Evolutionary conservation across 2,329 filamentous ascomycete species (phyloP), one percentile per base, ranked within the genome.

Genomic region (Lecanosticta acicola): DNA sequence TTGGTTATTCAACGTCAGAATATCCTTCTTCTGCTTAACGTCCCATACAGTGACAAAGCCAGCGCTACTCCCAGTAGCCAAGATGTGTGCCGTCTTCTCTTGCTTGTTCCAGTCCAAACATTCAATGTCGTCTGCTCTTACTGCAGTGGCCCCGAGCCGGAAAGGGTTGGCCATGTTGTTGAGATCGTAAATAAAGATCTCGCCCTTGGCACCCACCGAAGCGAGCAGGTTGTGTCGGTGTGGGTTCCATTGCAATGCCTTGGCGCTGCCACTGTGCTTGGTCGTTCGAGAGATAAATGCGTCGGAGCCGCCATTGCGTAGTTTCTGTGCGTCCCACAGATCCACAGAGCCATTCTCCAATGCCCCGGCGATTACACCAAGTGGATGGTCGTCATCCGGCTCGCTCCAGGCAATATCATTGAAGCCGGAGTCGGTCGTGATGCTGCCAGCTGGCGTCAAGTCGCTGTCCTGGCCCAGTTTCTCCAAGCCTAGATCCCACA

Each of bases 21-120:
- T 96, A 59, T 95, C 89, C 72, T 95, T 96, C 79, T 95, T 97
- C 10, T 87, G 89, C 75, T 95, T 96, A 55, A 97, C 78, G 70
- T 98, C 93, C 93, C 93, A 98, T 14, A 98, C 91, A 2, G 93
- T 97, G 29, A 97, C 90, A 62, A 97, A 94, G 3, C 93, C 93
- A 40, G 89, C 90, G 51, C 82, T 85, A 64, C 90, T 91, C 56
- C 93, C 93, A 8, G 91, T 97, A 14, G 91, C 93, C 57, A 98
- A 73, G 65, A 98, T 98, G 65, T 98, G 91, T 11, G 91, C 81
- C 34, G 97, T 91, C 72, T 94, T 97, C 46, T 65, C 60, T 43
- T 61, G 60, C 64, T 89, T 90, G 71, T 98, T 98, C 94, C 94
- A 98, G 58, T 95, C 91, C 50, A 98, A 76, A 56, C 90, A 94